Evolutionary conservation across 352 stramenopile species (phyloP), one percentile per base, ranked within the genome.

Genomic region (Thraustotheca clavata): DNA sequence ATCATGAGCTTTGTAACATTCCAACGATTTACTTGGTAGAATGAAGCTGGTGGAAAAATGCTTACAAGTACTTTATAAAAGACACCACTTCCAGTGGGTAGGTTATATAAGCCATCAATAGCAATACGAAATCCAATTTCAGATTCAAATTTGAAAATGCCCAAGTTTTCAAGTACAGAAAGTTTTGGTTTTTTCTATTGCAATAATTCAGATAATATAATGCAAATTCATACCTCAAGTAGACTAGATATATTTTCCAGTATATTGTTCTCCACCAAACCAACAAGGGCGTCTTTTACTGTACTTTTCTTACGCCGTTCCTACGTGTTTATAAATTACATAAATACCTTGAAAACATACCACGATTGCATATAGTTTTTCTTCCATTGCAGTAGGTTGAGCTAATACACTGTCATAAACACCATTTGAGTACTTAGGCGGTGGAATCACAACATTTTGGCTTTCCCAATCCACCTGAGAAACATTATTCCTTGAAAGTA

Each of bases 21-120:
- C 0, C 24, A 29, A 16, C 16, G 33, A 35, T 31, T 22, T 39
- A 65, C 57, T 52, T 86, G 79, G 48, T 91, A 89, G 26, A 89
- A 87, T 2, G 75, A 71, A 2, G 73, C 79, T 27, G 79, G 80
- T 6, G 83, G 83, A 11, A 68, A 70, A 6, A 80, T 49, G 35
- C 79, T 83, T 32, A 70, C 80, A 0, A 89, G 43, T 8, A 88
- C 73, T 70, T 78, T 82, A 49, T 79, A 88, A 49, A 87, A 76
- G 1, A 36, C 32, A 16, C 62, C 49, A 0, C 52, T 70, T 33
- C 86, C 88, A 32, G 67, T n/a, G 60, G 82, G 86, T 9, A 86
- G 59, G 48, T 88, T 88, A 62, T 86, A 68, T n/a, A 88, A 52
- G 5, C 77, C 73, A 46, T 91, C 83, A 16, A 91, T 49, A 14